Evolutionary conservation across 495 filamentous ascomycete genomes (phyloP).

Genomic region (Penicillium taxi): DNA sequence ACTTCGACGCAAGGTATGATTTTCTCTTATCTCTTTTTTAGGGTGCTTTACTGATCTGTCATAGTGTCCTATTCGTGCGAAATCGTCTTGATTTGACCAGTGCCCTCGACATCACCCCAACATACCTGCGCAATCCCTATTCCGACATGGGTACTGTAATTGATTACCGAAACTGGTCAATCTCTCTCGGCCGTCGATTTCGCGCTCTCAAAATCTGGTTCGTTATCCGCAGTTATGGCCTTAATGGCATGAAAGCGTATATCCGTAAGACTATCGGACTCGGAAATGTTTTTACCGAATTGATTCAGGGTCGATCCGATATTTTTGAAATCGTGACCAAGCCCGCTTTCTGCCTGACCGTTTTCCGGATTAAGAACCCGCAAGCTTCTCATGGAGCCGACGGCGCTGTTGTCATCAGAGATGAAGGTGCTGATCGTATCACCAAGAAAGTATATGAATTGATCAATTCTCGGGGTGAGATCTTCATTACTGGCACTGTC

Average conservation of each 20-base stretch:
- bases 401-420: constrained; percentile 23
- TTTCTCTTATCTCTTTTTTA: neutral
- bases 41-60: neutral
- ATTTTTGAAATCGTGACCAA: constrained; percentile 70
- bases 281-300: constrained; percentile 59
- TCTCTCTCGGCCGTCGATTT: constrained; percentile 91
- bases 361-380: constrained; percentile 49
- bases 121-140: constrained; percentile 74
- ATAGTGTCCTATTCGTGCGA: constrained; percentile 67
- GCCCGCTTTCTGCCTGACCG: constrained; percentile 73
- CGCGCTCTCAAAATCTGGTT: constrained; percentile 94
- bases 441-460: constrained; percentile 74
- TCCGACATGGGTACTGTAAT: constrained; percentile 80
- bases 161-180: constrained; percentile 98
- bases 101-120: constrained; percentile 72
- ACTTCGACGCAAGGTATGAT: constrained; percentile 73
- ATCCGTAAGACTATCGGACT: constrained; percentile 58
- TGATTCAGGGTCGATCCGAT: constrained; percentile 54
- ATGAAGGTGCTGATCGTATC: constrained; percentile 51
- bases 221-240: constrained; percentile 79
- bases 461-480: constrained; percentile 66
- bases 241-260: constrained; percentile 66
- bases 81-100: constrained; percentile 66
- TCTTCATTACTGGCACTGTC: constrained; percentile 76
- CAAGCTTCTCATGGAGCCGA: constrained; percentile 15